phyloP scores from a whole-genome alignment of 1,284 basidiomycete species.

The Puccinia horiana region DNA sequence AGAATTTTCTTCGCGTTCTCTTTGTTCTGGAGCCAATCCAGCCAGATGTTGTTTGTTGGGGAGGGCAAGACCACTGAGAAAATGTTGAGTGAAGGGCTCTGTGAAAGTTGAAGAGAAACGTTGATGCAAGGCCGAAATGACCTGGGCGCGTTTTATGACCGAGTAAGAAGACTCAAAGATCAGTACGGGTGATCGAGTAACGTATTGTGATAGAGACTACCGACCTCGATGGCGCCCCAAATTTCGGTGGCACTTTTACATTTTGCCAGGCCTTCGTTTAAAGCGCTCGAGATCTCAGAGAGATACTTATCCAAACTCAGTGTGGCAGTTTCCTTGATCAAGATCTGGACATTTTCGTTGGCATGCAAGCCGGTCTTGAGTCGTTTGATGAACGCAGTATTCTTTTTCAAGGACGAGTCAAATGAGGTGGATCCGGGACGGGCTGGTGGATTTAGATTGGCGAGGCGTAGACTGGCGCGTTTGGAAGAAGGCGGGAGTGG shows the following conservation, averaged over 20 bases:
- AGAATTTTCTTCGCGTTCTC: conserved; percentile 86
- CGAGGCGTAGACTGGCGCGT: conserved; percentile 13
- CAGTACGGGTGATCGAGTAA: background rate
- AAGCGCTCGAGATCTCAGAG: conserved; percentile 86
- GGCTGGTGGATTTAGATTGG: conserved; percentile 23
- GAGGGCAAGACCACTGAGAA: conserved; percentile 67
- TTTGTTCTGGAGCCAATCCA: conserved; percentile 71
- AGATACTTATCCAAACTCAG: conserved; percentile 92
- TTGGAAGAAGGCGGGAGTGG: conserved; percentile 12
- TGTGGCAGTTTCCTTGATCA: conserved; percentile 84
- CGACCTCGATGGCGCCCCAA: conserved; percentile 85
- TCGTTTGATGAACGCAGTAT: conserved; percentile 88
- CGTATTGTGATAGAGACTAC: conserved; percentile 52
- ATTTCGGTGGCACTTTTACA: conserved; percentile 88
- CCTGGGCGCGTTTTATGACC: conserved; percentile 61
- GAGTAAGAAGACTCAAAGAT: background rate
- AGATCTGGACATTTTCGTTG: conserved; percentile 74
- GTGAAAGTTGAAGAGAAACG: conserved; percentile 81
- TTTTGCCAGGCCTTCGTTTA: conserved; percentile 77
- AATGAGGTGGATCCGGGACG: background rate
- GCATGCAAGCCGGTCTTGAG: conserved; percentile 74
- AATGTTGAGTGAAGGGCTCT: conserved; percentile 68
- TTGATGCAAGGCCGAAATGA: conserved; percentile 83
- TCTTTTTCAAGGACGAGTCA: conserved; percentile 88
- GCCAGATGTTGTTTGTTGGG: conserved; percentile 51